Base-by-base conservation (phyloP, 1,284 basidiomycete species). In the Ustilago crameri region DNA sequence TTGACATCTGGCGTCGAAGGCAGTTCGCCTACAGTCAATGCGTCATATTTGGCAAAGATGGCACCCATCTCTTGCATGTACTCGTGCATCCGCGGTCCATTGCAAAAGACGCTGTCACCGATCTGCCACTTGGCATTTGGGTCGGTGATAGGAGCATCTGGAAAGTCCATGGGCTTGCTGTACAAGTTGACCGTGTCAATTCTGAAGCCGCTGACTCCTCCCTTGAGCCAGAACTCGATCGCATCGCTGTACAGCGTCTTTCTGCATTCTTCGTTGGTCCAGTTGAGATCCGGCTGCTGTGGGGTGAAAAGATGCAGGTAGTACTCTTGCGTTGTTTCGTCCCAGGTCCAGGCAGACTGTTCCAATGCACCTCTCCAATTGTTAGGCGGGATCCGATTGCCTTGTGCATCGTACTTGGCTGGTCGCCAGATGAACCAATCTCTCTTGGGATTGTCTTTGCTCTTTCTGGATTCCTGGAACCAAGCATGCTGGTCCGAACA, bases 221-320 rank as follows among this genome's bases (percentile, higher is more conserved):
- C 85, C 58, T 89, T 87, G n/a, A 90, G 86, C 91, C 91, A 92
- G 83, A 91, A 92, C 23, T 84, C 82, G 86, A 92, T 89, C 37
- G 89, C 83, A 40, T 89, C 87, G 12, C 48, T 44, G 84, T 87
- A 88, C 14, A 91, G 32, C 17, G 23, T 89, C 85, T 5, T 90
- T 88, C 30, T 86, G 86, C 57, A 59, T 23, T 65, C 68, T 0
- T 86, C 86, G 76, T 90, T 89, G 32, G 90, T 88, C 90, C 90
- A 92, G 81, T 92, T 91, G 22, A 91, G 84, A 80, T 92, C 91
- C 0, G 91, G 91, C 84, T 92, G 91, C 69, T 89, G 87, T 5
- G 85, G 77, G 63, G 89, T 86, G 81, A 89, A 92, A 1, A 91
- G 78, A 82, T 91, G 90, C 46, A 91, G 86, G 80, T 91, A 91